Evolutionary conservation across 106 monocot genomes (phyloP).

Genomic region (Ottelia alismoides): DNA sequence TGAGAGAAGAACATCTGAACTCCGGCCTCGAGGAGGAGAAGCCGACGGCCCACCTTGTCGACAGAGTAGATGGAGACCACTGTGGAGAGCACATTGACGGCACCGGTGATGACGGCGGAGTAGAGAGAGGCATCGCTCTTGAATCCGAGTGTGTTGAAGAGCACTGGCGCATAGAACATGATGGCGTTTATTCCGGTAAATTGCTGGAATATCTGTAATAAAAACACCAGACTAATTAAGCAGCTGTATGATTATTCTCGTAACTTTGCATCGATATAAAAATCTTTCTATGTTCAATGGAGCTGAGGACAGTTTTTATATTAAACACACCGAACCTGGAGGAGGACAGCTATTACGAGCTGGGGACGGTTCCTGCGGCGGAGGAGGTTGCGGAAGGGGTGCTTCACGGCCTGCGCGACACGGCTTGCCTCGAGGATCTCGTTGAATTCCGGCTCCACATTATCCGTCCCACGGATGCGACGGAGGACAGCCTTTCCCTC

Average conservation of each 20-base stretch:
- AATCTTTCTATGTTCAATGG: no score
- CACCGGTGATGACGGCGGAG: conserved; percentile 44
- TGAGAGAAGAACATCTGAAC: no score
- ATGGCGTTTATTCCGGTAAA: conserved; percentile 39
- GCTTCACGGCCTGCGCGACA: conserved; percentile 3
- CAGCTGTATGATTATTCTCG: no score
- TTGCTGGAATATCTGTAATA: no score
- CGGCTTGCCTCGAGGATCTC: conserved; percentile 11
- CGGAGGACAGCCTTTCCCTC: conserved; percentile 2
- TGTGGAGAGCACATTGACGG: conserved; percentile 43
- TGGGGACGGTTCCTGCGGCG: conserved; percentile 12
- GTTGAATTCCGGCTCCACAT: conserved; percentile 11
- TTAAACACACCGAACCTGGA: no score
- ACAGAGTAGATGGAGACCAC: conserved; percentile 40
- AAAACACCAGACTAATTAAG: no score
- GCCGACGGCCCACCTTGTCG: conserved; percentile 27
- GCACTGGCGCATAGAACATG: conserved; percentile 52
- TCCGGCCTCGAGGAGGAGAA: no score
- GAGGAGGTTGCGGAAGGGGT: conserved; percentile 14
- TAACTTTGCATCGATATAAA: no score
- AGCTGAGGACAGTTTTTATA: no score
- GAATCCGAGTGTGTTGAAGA: conserved; percentile 55
- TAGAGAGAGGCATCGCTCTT: conserved; percentile 41
- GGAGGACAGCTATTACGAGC: conserved; percentile 14
- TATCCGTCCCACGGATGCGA: conserved; percentile 4